phyloP scores from a whole-genome alignment of 371 early-diverging fungal genomes.

The Chytridium lagenaria region DNA sequence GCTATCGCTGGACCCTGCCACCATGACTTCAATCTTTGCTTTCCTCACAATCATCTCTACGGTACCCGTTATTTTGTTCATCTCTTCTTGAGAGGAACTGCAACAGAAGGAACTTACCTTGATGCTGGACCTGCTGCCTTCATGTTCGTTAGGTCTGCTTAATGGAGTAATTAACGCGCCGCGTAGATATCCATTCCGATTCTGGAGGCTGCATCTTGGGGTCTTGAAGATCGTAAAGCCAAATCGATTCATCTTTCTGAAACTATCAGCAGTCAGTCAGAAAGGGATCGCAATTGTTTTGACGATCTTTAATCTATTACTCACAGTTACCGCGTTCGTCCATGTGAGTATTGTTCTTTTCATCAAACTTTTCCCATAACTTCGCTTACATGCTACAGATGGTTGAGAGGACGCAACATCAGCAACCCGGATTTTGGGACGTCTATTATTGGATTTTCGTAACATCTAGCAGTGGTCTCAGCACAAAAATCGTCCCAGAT shows the following conservation, averaged over 20 bases:
- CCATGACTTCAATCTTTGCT: slow-evolving; percentile 50
- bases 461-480: slow-evolving; percentile 60
- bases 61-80: slow-evolving; percentile 58
- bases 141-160: slow-evolving; percentile 26
- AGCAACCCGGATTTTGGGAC: slow-evolving; percentile 18
- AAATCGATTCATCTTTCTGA: slow-evolving; percentile 22
- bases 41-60: slow-evolving; percentile 59
- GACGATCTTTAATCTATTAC: slow-evolving; percentile 56
- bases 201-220: slow-evolving; percentile 63
- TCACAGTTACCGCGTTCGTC: slow-evolving; percentile 69
- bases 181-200: slow-evolving; percentile 65
- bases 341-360: slow-evolving; percentile 59
- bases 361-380: neutral
- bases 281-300: slow-evolving; percentile 37
- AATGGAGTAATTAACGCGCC: neutral
- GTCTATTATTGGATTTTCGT: slow-evolving; percentile 37
- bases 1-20: slow-evolving; percentile 54
- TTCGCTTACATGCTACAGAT: slow-evolving; percentile 25
- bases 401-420: slow-evolving; percentile 15
- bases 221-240: slow-evolving; percentile 31
- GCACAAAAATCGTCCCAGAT: slow-evolving; percentile 67
- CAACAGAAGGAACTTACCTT: neutral
- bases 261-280: slow-evolving; percentile 34
- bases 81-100: neutral
- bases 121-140: slow-evolving; percentile 59